Base-by-base conservation (phyloP, 2,329 filamentous ascomycete genomes). In the Rhexocercosporidium sp. region DNA sequence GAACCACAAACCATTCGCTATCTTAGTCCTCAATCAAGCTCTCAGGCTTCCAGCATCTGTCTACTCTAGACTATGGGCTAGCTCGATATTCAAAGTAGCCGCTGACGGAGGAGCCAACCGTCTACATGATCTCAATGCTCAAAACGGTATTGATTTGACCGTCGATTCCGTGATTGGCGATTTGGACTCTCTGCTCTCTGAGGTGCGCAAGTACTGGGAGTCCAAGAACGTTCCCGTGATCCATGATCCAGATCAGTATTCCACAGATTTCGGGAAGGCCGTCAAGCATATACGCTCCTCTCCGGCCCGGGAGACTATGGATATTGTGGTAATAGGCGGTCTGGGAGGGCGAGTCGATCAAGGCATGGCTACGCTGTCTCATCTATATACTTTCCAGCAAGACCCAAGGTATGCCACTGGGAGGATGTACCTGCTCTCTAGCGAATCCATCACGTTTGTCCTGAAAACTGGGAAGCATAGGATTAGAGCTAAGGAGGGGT, bases 331-430 rank as follows among this genome's bases (percentile, higher is more conserved):
- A 44, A 81, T 97, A 7, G 94, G 95, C 47, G 93, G 94, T 1
- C 85, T 98, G 0, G 93, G 93, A 51, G 96, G 96, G 7, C 89
- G 96, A 34, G 92, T 98, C 18, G 96, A 99, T 79, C 96, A 99
- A 78, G 95, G 91, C 1, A 85, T 99, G 57, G 94, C 93, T 66
- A 90, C 97, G 74, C 85, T 99, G 62, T 93, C 97, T 77, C 92
- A 97, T 77, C 84, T 98, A 54, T 94, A 88, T 73, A 79, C 87
- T 59, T 89, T 87, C 77, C 87, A 90, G 75, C 72, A 78, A 12
- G 80, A 85, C 53, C 80, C 83, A 0, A 77, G 75, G 12, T 75
- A 75, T 27, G 85, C 86, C 67, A 73, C 81, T 12, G 89, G 89
- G 5, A 81, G 86, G 29, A 79, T 98, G 70, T 97, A 90, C 79